Evolutionary conservation across 192 early-diverging fungal genomes (phyloP), one percentile per base, ranked within the genome.

Genomic region (Gamsiella multidivaricata): DNA sequence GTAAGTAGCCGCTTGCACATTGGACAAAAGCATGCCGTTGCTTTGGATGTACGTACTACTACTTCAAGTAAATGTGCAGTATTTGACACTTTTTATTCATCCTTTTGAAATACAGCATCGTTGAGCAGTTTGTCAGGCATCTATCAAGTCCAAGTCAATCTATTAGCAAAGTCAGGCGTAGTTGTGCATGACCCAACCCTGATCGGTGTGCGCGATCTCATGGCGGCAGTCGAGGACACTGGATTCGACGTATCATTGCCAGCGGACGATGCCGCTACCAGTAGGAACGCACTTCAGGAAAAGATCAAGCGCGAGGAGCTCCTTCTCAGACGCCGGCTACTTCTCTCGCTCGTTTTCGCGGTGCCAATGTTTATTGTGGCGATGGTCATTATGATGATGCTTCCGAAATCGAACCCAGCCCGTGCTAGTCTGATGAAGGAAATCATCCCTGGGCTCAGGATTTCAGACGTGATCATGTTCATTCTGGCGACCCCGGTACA

Each of bases 331-430:
- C 65, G 54, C 1, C 59, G 75, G 2, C 85, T 91, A 22, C 45
- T 88, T 11, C 56, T 83, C 29, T 86, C 91, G 0, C 56, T 91
- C 6, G 17, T 84, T 6, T 90, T 93, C 71, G 90, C 90, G 14
- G 60, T 94, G 10, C 93, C 93, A 6, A 83, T 88, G 25, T 84
- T 94, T 28, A 43, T 92, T 14, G 62, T 94, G 33, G 36, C 83
- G 12, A 94, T 95, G 94, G 69, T 95, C 18, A 82, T 92, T 51
- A 84, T 88, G 82, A 91, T 93, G 89, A 78, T 83, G 22, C 60
- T 92, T 4, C 88, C 91, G 0, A 32, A 65, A 17, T 62, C 75
- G 11, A 84, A 88, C 51, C 65, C 82, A 3, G 56, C 87, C 8
- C 80, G 84, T 2, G 32, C 65, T 50, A 34, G 50, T 0, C 71